Conservation (phyloP, 2,329 filamentous ascomycete species). For the Pseudogymnoascus sp. region DNA sequence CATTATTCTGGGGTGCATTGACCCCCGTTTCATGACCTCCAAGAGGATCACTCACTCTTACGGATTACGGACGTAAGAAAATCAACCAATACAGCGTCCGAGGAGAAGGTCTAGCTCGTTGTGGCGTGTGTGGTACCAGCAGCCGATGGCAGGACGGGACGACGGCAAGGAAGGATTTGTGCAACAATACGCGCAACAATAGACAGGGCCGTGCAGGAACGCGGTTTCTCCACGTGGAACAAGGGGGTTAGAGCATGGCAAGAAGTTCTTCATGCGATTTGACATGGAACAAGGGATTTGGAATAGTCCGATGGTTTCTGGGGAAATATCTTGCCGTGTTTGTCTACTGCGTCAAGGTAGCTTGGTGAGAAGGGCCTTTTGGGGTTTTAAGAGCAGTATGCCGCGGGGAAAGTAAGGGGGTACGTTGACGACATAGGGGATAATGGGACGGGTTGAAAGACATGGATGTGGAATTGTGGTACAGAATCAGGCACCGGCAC, state of each 20-base stretch:
- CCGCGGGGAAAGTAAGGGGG: background rate
- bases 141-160: background rate
- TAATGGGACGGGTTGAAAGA: background rate
- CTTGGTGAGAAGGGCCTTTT: background rate
- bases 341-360: background rate
- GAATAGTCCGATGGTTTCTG: background rate
- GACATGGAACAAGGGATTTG: slow-evolving; percentile 3
- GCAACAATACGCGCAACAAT: background rate
- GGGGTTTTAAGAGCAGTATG: background rate
- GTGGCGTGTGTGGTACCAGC: background rate
- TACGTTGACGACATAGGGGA: background rate
- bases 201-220: background rate
- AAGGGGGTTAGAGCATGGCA: background rate
- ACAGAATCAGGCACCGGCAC: background rate
- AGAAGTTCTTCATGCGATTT: background rate
- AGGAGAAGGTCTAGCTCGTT: background rate
- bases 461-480: background rate
- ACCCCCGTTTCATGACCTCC: background rate
- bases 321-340: background rate
- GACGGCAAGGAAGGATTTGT: background rate
- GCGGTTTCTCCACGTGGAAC: background rate
- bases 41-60: background rate
- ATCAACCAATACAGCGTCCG: background rate
- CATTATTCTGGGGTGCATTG: background rate
- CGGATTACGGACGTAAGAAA: background rate